Evolutionary conservation across 805 yeast species (phyloP).

Genomic region (Cyberlindnera veronae): DNA sequence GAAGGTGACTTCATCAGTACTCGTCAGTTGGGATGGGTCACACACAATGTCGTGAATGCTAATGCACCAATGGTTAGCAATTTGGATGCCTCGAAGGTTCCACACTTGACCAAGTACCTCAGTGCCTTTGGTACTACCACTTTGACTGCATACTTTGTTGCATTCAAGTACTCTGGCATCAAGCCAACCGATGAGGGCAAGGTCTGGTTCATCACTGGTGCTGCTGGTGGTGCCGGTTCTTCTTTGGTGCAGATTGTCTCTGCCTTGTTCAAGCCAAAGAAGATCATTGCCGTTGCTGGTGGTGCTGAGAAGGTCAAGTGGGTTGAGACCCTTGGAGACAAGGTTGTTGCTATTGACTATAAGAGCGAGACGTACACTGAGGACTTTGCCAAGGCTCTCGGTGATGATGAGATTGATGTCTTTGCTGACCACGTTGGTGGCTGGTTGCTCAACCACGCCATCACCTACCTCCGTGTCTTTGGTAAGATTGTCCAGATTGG

Average conservation of each 20-base stretch:
- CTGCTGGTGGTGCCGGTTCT: constrained; percentile 69
- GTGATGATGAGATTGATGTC: constrained; percentile 46
- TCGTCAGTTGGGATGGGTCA: constrained; percentile 44
- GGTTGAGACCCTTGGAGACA: constrained; percentile 54
- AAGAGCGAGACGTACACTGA: constrained; percentile 37
- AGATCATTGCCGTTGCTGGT: constrained; percentile 62
- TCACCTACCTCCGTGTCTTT: constrained; percentile 31
- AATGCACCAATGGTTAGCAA: constrained; percentile 4
- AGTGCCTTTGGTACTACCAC: constrained; percentile 56
- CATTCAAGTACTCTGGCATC: constrained; percentile 47
- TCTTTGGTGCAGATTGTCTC: constrained; percentile 55
- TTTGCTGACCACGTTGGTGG: constrained; percentile 70
- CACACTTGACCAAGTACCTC: constrained; percentile 39
- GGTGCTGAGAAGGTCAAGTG: constrained; percentile 49
- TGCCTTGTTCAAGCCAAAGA: constrained; percentile 46
- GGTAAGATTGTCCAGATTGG: constrained; percentile 59
- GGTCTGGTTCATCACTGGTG: constrained; percentile 55
- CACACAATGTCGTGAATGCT: constrained; percentile 37
- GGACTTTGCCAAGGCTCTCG: constrained; percentile 39
- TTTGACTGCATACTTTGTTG: constrained; percentile 58
- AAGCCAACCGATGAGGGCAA: constrained; percentile 39
- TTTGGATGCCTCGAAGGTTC: constrained; percentile 21
- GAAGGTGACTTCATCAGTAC: constrained; percentile 45
- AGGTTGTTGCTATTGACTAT: constrained; percentile 51
- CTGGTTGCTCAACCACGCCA: constrained; percentile 44